phyloP scores from a whole-genome alignment of 2,329 filamentous ascomycete species.

The Epichloe sp. region DNA sequence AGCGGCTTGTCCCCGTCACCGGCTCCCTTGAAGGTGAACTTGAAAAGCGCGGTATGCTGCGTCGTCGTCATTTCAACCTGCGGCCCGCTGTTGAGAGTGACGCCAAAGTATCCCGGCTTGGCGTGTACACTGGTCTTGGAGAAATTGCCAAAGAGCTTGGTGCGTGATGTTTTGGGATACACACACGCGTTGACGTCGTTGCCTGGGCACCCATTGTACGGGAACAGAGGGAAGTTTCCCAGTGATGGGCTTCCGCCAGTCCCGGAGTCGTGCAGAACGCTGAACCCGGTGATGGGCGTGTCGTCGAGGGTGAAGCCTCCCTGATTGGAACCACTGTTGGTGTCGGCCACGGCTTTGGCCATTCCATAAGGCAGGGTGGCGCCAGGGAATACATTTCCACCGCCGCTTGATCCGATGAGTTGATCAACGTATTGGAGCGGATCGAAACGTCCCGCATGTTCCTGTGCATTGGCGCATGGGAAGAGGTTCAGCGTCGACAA shows the following conservation, averaged over 20 bases:
- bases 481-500: not conserved
- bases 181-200: slow-evolving; percentile 49
- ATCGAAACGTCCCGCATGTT: slow-evolving; percentile 3
- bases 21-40: slow-evolving; percentile 44
- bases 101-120: slow-evolving; percentile 51
- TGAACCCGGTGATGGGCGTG: slow-evolving; percentile 39
- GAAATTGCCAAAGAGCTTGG: slow-evolving; percentile 28
- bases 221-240: slow-evolving; percentile 61
- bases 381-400: slow-evolving; percentile 31
- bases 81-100: slow-evolving; percentile 44
- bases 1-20: slow-evolving; percentile 34
- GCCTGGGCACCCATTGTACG: slow-evolving; percentile 46
- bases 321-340: slow-evolving; percentile 26
- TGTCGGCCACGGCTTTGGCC: slow-evolving; percentile 44
- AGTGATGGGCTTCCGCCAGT: slow-evolving; percentile 47
- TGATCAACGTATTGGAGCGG: slow-evolving; percentile 20
- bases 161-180: slow-evolving; percentile 37
- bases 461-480: not conserved
- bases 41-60: slow-evolving; percentile 52
- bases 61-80: slow-evolving; percentile 54
- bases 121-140: slow-evolving; percentile 38
- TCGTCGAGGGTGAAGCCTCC: slow-evolving; percentile 43
- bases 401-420: slow-evolving; percentile 21
- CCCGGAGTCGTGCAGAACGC: slow-evolving; percentile 44
- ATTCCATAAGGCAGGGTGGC: slow-evolving; percentile 33